Evolutionary conservation across 257 asterid species (phyloP), one percentile per base, ranked within the genome.

Genomic region (Sherardia arvensis): DNA sequence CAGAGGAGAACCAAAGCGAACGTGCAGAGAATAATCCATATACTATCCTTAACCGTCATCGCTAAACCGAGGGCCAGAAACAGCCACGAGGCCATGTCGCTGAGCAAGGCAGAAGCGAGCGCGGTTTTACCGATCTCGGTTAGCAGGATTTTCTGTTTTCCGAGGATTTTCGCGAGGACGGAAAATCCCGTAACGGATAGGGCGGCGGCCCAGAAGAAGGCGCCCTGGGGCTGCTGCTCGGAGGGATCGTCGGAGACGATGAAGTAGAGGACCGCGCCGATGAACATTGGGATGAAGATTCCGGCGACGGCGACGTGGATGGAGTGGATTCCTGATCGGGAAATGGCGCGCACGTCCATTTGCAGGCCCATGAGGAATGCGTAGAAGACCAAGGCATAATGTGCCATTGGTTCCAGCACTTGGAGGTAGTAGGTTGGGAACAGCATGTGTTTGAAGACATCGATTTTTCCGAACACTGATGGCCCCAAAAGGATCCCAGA

Each of bases 331-430:
- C 91, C 95, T 0, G 87, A 70, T 1, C 95, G 80, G 0, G 65
- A 27, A 15, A 87, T 64, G 1, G 87, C 78, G 66, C 67, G 69
- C 7, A 83, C 65, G 20, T 93, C 97, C 92, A 83, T 81, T 61
- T 84, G 86, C 28, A 90, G 59, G 30, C 97, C 99, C 61, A 77
- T 73, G 8, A 93, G 83, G 77, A 93, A 87, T 40, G 96, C 96
- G 47, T 80, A 84, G 65, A 72, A 79, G 6, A 78, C 77, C 15
- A 93, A 74, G 75, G 94, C 73, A 23, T 90, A 61, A 57, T 93
- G 99, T 23, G 95, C 95, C 86, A 93, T 80, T 51, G 96, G 94
- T 85, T 93, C 97, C 56, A 93, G 48, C 3, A 81, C 70, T 59
- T 66, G 73, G 73, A 84, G 82, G 6, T 88, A 77, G 59, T 80